Percentiles rank a stretch among this genome's conserved stretches.
phyloP scores from a whole-genome alignment of 1,284 basidiomycete genomes.

The Ganoderma sinense region DNA sequence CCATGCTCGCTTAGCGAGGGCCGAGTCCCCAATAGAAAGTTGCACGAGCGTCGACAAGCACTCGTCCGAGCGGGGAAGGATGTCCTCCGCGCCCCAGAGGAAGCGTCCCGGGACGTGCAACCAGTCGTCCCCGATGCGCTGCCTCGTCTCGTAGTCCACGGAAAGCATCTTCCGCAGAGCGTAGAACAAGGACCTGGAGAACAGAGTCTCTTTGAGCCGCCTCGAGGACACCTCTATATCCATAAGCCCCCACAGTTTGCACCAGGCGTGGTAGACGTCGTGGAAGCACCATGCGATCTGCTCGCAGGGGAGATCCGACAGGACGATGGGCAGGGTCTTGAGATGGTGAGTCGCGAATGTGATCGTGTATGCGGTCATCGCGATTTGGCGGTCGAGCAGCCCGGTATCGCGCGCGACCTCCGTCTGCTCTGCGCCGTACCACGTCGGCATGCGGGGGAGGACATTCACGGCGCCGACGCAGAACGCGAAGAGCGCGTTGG shows the following conservation, averaged over 20 bases:
- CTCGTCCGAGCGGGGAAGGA: background rate
- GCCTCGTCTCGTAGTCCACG: background rate
- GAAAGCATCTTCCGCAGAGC: background rate
- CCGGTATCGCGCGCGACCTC: constrained; percentile 13
- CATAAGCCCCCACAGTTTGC: background rate
- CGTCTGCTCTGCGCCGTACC: constrained; percentile 24
- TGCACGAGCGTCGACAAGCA: background rate
- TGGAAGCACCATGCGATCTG: background rate
- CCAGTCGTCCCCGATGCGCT: background rate
- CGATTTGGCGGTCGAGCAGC: constrained; percentile 22
- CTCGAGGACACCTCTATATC: background rate
- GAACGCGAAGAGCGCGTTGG: constrained; percentile 4
- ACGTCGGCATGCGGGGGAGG: constrained; percentile 13
- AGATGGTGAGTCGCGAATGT: constrained; percentile 20
- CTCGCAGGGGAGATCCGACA: background rate
- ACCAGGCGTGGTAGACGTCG: background rate
- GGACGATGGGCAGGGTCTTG: background rate
- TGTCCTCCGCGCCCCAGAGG: background rate
- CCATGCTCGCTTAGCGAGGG: background rate
- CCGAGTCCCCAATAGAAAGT: background rate
- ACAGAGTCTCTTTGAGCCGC: background rate
- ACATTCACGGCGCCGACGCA: constrained; percentile 13
- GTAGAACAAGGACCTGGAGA: background rate
- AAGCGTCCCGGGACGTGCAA: background rate
- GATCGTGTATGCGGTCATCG: constrained; percentile 22